phyloP scores from a whole-genome alignment of 139 green algal species.

The Chlamydomonas applanata region DNA sequence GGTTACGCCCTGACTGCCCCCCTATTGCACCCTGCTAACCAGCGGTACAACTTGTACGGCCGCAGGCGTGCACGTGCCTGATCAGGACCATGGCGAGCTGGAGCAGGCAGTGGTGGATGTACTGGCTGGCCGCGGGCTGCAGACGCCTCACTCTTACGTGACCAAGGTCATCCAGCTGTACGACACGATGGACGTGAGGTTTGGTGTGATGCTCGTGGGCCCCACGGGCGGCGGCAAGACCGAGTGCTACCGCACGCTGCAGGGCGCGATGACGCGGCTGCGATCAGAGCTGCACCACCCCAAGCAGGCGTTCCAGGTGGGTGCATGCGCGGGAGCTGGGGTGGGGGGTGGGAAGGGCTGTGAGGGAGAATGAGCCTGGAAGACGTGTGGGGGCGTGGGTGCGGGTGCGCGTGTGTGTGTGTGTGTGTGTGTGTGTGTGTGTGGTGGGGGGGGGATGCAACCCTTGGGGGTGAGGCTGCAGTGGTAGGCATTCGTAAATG shows the following conservation, averaged over 20 bases:
- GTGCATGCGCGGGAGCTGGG: no score
- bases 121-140: conserved; percentile 50
- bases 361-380: no score
- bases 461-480: no score
- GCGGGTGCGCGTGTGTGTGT: no score
- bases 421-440: no score
- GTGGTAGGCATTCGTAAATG: no score
- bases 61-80: conserved; percentile 9
- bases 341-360: no score
- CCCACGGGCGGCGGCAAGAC: conserved; percentile 77
- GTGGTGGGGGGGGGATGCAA: no score
- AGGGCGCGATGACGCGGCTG: conserved; percentile 61
- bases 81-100: conserved; percentile 72
- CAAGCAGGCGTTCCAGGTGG: conserved; percentile 50
- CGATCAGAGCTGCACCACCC: conserved; percentile 44
- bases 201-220: conserved; percentile 84
- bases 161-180: conserved; percentile 85
- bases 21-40: no score
- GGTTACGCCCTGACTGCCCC: no score
- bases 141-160: conserved; percentile 59
- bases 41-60: no score
- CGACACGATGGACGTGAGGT: conserved; percentile 84
- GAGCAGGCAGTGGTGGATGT: conserved; percentile 53
- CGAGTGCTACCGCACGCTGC: conserved; percentile 64
- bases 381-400: no score